These are phyloP conservation scores for Hymenoscyphus scutula DNA, from an alignment of 2,329 filamentous ascomycete genomes.

Conservation along the genomic window DNA sequence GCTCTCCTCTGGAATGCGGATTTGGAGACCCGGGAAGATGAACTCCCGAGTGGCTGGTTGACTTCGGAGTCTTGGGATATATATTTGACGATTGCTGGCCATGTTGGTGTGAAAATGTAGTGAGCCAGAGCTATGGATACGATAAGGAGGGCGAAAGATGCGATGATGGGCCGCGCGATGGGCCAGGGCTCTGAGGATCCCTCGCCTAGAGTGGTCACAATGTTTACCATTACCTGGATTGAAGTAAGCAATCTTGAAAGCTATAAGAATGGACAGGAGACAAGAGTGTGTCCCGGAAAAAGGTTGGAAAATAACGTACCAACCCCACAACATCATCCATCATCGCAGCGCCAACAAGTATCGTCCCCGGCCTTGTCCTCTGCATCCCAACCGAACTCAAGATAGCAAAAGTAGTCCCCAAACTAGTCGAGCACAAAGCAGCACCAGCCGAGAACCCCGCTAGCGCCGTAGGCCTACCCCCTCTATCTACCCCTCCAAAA, in stretches of 20 bases:
- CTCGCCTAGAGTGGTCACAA: not conserved
- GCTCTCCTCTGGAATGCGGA: not conserved
- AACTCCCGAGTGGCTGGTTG: not conserved
- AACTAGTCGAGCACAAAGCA: constrained; percentile 69
- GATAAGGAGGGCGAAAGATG: constrained; percentile 28
- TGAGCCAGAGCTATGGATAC: constrained; percentile 17
- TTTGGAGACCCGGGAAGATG: not conserved
- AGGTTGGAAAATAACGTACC: constrained; percentile 40
- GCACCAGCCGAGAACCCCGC: constrained; percentile 68
- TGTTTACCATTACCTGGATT: constrained; percentile 6
- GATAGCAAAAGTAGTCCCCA: constrained; percentile 69
- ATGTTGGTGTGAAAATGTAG: constrained; percentile 23
- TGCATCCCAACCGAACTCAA: constrained; percentile 58
- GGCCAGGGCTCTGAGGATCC: constrained; percentile 14
- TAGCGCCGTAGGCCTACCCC: constrained; percentile 24
- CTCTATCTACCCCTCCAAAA: constrained; percentile 24
- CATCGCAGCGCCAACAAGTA: constrained; percentile 73
- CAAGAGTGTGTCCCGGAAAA: not conserved
- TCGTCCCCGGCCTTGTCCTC: constrained; percentile 54
- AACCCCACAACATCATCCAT: constrained; percentile 78
- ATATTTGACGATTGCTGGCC: constrained; percentile 8
- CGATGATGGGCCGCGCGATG: constrained; percentile 20
- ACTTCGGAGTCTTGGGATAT: not conserved
- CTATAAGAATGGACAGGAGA: constrained; percentile 50
- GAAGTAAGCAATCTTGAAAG: constrained; percentile 52